These are phyloP conservation scores for Chlorella sp. DNA, from an alignment of 139 green algal genomes.

Conservation along the genomic window DNA sequence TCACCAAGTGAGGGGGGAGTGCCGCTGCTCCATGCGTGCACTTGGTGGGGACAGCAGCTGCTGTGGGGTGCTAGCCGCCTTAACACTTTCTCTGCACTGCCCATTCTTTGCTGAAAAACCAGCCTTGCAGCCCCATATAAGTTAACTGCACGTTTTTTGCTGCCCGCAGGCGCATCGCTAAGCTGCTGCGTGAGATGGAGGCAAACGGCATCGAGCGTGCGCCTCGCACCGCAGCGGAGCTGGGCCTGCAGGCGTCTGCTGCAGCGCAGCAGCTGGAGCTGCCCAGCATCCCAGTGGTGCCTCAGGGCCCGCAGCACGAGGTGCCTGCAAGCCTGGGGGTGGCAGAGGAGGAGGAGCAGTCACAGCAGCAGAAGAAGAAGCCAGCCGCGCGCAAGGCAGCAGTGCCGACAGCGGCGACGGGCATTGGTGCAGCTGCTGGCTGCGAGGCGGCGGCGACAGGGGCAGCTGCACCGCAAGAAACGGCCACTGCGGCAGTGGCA, in stretches of 20 bases:
- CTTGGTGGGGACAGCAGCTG: too few species aligned
- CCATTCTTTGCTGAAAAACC: too few species aligned
- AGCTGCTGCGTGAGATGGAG: conserved; percentile 1
- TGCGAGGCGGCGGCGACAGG: background rate
- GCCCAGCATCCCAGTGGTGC: background rate
- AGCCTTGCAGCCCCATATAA: too few species aligned
- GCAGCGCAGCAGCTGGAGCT: background rate
- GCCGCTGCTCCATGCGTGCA: too few species aligned
- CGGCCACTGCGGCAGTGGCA: background rate
- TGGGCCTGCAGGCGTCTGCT: background rate
- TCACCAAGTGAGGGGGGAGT: conserved; percentile 5
- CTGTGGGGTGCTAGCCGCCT: too few species aligned
- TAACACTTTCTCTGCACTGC: too few species aligned
- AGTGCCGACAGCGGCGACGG: background rate
- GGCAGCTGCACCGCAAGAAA: background rate
- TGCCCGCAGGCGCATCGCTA: conserved; percentile 1
- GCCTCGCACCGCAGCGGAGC: background rate
- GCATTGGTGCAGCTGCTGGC: background rate
- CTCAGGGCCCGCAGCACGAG: background rate
- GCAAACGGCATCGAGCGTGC: background rate
- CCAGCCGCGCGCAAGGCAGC: background rate
- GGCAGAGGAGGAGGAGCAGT: background rate
- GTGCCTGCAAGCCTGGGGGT: background rate
- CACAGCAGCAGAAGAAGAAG: background rate
- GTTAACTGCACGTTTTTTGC: too few species aligned